Base-by-base conservation (phyloP, 1,284 basidiomycete genomes). In the Ceraceosorus guamensis region DNA sequence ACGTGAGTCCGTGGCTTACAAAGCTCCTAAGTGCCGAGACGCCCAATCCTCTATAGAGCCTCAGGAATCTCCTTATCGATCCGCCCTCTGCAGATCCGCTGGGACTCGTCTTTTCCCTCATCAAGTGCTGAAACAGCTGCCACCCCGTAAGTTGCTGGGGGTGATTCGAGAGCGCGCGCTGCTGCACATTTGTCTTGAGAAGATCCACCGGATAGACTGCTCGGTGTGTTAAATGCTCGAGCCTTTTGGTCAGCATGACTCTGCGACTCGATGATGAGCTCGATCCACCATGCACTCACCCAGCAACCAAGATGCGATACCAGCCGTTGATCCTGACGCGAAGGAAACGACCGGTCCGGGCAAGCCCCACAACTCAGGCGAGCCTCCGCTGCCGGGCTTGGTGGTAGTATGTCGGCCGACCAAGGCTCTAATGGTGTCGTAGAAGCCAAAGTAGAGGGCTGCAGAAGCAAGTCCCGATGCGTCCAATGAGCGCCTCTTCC, bases 141-240 rank as follows among this genome's bases (percentile, higher is more conserved):
- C 79, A 81, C 14, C 85, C 80, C 44, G 67, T 65, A 53, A 84
- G 82, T 58, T 85, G 83, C 62, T 84, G 82, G 47, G 80, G 81
- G 62, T 86, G 83, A 46, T 87, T 87, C 4, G 89, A 86, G 37
- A 95, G 80, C 11, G 88, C 85, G 53, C 91, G 85, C 70, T 91
- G 87, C 74, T 95, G 90, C 37, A 92, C 82, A 73, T 91, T 91
- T 0, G 91, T 93, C 79, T 95, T 95, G 56, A 93, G 88, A 52
- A 90, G 88, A 66, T 66, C 76, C 13, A 78, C 61, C 0, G 74
- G 75, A 50, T 77, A 76, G 46, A 74, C 64, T 41, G 41, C 5
- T 13, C 16, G n/a, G n/a, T n/a, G n/a, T n/a, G n/a, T n/a, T n/a
- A n/a, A n/a, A n/a, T n/a, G 48, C n/a, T 48, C 24, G 13, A 14